These are phyloP conservation scores for Oryza glaberrima DNA, from an alignment of 176 grass and related monocot species.

Conservation along the genomic window DNA sequence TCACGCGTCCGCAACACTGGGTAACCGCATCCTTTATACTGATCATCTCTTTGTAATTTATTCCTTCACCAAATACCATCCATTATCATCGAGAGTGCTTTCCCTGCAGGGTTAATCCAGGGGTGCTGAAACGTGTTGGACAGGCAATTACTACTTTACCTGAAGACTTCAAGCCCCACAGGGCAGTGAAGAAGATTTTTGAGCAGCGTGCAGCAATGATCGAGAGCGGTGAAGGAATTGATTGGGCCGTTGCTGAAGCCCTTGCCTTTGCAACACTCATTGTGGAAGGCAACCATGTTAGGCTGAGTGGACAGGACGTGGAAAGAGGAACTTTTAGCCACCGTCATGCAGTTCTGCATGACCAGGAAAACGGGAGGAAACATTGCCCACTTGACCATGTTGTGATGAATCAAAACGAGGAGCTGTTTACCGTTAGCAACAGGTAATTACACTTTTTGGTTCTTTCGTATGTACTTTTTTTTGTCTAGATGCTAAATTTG, in stretches of 20 bases:
- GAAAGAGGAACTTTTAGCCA: constrained; percentile 99
- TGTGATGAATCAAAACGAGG: constrained; percentile 66
- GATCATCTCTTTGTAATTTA: constrained; percentile 19
- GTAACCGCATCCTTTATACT: constrained; percentile 43
- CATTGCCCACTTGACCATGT: constrained; percentile 78
- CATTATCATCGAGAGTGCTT: constrained; percentile 3
- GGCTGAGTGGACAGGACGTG: constrained; percentile 95
- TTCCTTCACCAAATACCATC: constrained; percentile 20
- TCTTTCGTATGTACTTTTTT: background rate
- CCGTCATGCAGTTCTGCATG: constrained; percentile 84
- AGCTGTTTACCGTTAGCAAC: constrained; percentile 92
- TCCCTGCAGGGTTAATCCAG: constrained; percentile 80
- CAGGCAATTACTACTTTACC: constrained; percentile 81
- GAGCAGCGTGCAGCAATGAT: constrained; percentile 82
- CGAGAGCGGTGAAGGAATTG: constrained; percentile 82
- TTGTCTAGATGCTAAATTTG: background rate
- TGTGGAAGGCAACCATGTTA: constrained; percentile 93
- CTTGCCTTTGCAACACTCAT: constrained; percentile 95
- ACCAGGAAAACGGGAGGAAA: constrained; percentile 77
- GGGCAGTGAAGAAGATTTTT: constrained; percentile 97
- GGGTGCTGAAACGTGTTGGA: constrained; percentile 89
- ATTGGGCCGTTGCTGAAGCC: constrained; percentile 93
- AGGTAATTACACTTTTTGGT: constrained; percentile 51
- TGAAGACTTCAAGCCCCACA: constrained; percentile 92
- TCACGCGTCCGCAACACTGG: constrained; percentile 91